Conservation (phyloP, 148 eudicot genomes). For the Fagopyrum tataricum region DNA sequence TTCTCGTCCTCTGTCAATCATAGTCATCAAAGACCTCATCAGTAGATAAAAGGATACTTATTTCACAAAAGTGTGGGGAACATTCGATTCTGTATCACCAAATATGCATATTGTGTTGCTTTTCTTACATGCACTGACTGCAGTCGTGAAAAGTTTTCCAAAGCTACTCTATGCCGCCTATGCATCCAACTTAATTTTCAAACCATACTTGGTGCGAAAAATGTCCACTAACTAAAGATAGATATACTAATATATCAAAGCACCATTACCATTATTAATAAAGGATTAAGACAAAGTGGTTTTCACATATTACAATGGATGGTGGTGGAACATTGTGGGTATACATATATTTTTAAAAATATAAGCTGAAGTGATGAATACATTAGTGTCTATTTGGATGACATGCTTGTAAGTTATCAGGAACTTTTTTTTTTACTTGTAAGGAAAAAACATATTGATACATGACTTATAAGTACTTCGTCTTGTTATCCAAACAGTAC, state of each 20-base stretch:
- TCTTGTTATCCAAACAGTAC: no score
- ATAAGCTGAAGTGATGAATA: not conserved
- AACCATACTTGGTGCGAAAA: not conserved
- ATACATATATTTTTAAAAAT: not conserved
- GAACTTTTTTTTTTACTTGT: no score
- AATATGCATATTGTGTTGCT: not conserved
- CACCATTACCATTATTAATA: not conserved
- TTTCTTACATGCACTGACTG: not conserved
- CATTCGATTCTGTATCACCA: not conserved
- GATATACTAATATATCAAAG: not conserved
- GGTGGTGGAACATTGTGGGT: not conserved
- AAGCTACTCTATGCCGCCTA: not conserved
- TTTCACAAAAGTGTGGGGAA: not conserved
- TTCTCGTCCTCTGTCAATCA: constrained; percentile 56
- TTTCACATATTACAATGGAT: not conserved
- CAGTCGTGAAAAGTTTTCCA: not conserved
- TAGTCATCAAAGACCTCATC: not conserved
- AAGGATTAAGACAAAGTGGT: not conserved
- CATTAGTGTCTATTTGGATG: not conserved
- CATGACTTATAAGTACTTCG: no score
- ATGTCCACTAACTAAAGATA: not conserved
- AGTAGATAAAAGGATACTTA: not conserved
- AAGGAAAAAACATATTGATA: no score
- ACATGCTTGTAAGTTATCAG: no score
- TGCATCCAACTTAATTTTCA: not conserved